Conservation (phyloP, 495 filamentous ascomycete species). For the Xylaria sp. region DNA sequence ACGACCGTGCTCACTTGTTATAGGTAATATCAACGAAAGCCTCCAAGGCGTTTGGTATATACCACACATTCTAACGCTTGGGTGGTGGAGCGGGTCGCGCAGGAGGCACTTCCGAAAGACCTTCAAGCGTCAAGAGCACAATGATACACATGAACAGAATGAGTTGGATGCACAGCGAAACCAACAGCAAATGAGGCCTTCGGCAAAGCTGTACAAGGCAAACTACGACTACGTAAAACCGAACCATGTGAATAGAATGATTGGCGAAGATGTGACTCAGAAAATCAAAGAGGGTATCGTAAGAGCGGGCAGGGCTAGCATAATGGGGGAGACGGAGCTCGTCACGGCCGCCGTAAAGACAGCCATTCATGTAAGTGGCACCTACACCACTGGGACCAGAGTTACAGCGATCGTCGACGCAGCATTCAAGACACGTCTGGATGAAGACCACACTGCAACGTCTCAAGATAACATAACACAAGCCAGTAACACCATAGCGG, state of each 20-base stretch:
- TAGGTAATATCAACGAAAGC: conserved; percentile 21
- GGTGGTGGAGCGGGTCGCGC: conserved; percentile 17
- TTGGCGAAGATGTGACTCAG: conserved; percentile 2
- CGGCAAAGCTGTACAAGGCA: conserved; percentile 7
- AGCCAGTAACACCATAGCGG: background rate
- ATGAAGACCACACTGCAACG: background rate
- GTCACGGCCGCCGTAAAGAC: conserved; percentile 10
- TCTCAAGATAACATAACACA: background rate
- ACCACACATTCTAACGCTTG: conserved; percentile 12
- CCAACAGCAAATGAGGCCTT: background rate
- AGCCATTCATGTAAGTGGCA: conserved; percentile 3
- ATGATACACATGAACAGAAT: background rate
- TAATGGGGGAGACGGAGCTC: background rate
- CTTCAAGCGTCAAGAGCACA: conserved; percentile 1
- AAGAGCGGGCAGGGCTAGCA: background rate
- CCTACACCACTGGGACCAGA: background rate
- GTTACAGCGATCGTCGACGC: conserved; percentile 5
- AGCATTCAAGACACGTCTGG: background rate
- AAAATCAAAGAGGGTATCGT: conserved; percentile 11
- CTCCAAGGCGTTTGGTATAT: conserved; percentile 15
- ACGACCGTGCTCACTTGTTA: background rate
- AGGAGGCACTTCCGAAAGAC: conserved; percentile 20
- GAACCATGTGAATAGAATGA: conserved; percentile 1
- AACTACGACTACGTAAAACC: conserved; percentile 3
- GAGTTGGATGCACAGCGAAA: background rate